phyloP scores from a whole-genome alignment of 177 flowering plant genomes.

The Tripterygium wilfordii region DNA sequence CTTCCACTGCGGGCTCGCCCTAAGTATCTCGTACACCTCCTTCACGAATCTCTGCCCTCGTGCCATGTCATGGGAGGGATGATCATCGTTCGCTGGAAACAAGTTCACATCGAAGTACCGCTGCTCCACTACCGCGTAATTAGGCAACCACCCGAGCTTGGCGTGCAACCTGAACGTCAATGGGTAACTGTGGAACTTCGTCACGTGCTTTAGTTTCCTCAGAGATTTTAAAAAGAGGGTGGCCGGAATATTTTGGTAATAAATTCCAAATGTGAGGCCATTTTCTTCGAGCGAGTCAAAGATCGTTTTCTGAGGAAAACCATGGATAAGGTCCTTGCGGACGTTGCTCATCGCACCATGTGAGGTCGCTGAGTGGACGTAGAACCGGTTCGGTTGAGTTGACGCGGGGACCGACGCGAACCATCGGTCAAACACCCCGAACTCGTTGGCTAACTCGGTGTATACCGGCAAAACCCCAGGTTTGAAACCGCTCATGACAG shows the following conservation, averaged over 20 bases:
- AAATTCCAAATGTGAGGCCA: conserved; percentile 71
- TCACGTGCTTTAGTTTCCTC: conserved; percentile 65
- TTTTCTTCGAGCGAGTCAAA: conserved; percentile 88
- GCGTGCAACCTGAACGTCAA: conserved; percentile 68
- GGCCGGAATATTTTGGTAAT: conserved; percentile 92
- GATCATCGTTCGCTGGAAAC: conserved; percentile 92
- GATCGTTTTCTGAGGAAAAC: conserved; percentile 89
- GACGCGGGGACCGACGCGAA: conserved; percentile 95
- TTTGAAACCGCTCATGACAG: conserved; percentile 88
- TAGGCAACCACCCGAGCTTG: conserved; percentile 60
- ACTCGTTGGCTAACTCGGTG: conserved; percentile 72
- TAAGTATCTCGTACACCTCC: conserved; percentile 86
- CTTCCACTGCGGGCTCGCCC: conserved; percentile 90
- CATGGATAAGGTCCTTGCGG: conserved; percentile 73
- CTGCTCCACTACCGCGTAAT: conserved; percentile 89
- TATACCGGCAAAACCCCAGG: conserved; percentile 66
- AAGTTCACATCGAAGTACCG: conserved; percentile 64
- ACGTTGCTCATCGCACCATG: conserved; percentile 86
- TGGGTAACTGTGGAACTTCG: conserved; percentile 52
- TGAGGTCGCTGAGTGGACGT: conserved; percentile 91
- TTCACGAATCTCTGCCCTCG: conserved; percentile 87
- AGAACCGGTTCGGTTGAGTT: conserved; percentile 95
- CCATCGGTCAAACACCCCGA: conserved; percentile 89
- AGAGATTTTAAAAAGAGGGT: conserved; percentile 74
- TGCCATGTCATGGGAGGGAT: conserved; percentile 93